A percentile compares a stretch with the other conserved stretches of the same genome.
Evolutionary conservation across 2,329 filamentous ascomycete genomes (phyloP).

Genomic region (Sporothrix humicola): DNA sequence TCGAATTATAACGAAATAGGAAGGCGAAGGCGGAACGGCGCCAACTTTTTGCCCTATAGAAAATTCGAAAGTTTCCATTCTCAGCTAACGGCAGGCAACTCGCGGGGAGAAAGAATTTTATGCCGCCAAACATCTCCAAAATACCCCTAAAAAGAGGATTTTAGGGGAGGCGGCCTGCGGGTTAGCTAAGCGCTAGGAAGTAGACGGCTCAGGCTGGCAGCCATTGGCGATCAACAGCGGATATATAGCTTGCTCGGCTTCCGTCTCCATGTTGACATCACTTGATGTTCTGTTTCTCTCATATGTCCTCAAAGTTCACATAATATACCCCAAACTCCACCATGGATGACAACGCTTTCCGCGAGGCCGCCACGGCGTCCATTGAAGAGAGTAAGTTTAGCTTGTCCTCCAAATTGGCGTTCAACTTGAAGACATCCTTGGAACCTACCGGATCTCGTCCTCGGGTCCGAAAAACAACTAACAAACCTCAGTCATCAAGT

Average conservation of each 20-base stretch:
- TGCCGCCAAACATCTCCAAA: not conserved
- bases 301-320: not conserved
- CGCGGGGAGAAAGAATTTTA: constrained; percentile 12
- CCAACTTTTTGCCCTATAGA: not conserved
- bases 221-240: not conserved
- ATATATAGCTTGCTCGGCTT: constrained; percentile 2
- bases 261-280: not conserved
- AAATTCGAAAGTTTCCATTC: no score
- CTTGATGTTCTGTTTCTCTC: not conserved
- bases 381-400: constrained; percentile 77
- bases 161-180: no score
- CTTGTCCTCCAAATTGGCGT: not conserved
- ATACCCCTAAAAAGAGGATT: not conserved
- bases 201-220: not conserved
- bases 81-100: not conserved
- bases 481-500: constrained; percentile 69
- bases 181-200: constrained; percentile 13
- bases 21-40: constrained; percentile 22
- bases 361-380: constrained; percentile 74
- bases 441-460: not conserved
- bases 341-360: constrained; percentile 84
- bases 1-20: constrained; percentile 21
- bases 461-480: not conserved
- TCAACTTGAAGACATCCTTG: not conserved
- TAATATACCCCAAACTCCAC: not conserved